These are phyloP conservation scores for Ganoderma leucocontextum DNA, from an alignment of 1,284 basidiomycete species.

Conservation along the genomic window DNA sequence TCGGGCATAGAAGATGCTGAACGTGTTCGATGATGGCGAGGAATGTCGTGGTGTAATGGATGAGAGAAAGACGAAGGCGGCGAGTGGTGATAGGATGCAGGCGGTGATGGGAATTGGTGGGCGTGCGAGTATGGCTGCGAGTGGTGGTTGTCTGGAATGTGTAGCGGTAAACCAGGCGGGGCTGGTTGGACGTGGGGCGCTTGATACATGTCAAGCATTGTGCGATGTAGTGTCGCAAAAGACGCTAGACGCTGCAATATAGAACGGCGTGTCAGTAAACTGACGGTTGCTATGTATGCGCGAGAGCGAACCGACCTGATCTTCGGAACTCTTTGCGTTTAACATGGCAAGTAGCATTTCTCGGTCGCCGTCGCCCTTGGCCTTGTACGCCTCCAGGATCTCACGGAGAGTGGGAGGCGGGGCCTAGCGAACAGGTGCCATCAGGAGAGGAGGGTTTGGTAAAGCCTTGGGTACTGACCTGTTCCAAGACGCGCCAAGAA, in stretches of 20 bases:
- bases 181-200: slow-evolving; percentile 22
- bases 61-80: slow-evolving; percentile 29
- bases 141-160: slow-evolving; percentile 32
- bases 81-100: slow-evolving; percentile 40
- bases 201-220: slow-evolving; percentile 71
- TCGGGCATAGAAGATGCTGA: slow-evolving; percentile 30
- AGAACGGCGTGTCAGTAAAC: neutral
- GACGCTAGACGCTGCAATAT: slow-evolving; percentile 70
- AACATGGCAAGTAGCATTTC: slow-evolving; percentile 90
- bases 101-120: slow-evolving; percentile 41
- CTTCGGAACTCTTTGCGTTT: slow-evolving; percentile 89
- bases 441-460: slow-evolving; percentile 37
- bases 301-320: slow-evolving; percentile 64
- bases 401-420: slow-evolving; percentile 84
- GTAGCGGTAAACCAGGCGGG: slow-evolving; percentile 31
- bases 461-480: slow-evolving; percentile 48
- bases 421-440: slow-evolving; percentile 49
- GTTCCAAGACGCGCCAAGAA: slow-evolving; percentile 56
- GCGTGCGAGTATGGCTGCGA: slow-evolving; percentile 30
- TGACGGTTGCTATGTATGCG: slow-evolving; percentile 18
- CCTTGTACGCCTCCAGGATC: slow-evolving; percentile 84
- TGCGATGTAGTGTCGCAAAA: slow-evolving; percentile 69
- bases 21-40: slow-evolving; percentile 31
- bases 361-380: slow-evolving; percentile 87
- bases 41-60: slow-evolving; percentile 26